Base-by-base conservation (phyloP, 805 yeast genomes). In the Ogataea pini region DNA sequence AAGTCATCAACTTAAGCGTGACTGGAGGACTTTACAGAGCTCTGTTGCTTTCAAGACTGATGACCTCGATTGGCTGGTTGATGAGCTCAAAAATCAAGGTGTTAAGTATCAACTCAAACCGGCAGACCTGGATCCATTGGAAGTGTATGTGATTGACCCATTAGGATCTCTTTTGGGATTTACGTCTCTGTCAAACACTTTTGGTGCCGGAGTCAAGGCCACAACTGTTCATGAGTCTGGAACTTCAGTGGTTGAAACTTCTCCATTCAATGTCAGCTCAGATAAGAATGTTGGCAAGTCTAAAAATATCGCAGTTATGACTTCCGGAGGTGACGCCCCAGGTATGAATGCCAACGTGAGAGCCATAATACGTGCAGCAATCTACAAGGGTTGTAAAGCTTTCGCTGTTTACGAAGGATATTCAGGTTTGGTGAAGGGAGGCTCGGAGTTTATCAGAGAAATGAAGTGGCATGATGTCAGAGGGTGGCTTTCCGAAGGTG, bases 101-200 rank as follows among this genome's bases (percentile, higher is more conserved):
- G 51, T 59, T 38, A 69, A 75, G 12, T 72, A 70, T 47, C 91
- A 85, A 65, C 73, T 79, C 19, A 72, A 77, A 57, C 97, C 98
- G 4, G 82, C 83, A 48, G 86, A 81, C 40, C 70, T 85, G 47
- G 79, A 78, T 47, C 96, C 97, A 4, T 75, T 78, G 56, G 96
- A 89, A 65, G 72, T 86, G 6, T 89, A 85, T 65, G 77, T 82
- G 7, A 63, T 86, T 20, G 97, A 92, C 65, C 97, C 98, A 7
- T 70, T 90, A 54, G 96, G 96, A 16, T 79, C 80, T 57, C 66
- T 90, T 24, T 65, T 91, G 40, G 97, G 97, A 3, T 89, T 91
- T 69, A 82, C 95, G 17, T 72, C 83, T 2, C 69, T 78, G 27
- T 62, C 62, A 19, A 83, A 85, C 55, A 79, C 89, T 7, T 71